phyloP scores from a whole-genome alignment of 2,329 filamentous ascomycete genomes.

The Diaporthe sp. region DNA sequence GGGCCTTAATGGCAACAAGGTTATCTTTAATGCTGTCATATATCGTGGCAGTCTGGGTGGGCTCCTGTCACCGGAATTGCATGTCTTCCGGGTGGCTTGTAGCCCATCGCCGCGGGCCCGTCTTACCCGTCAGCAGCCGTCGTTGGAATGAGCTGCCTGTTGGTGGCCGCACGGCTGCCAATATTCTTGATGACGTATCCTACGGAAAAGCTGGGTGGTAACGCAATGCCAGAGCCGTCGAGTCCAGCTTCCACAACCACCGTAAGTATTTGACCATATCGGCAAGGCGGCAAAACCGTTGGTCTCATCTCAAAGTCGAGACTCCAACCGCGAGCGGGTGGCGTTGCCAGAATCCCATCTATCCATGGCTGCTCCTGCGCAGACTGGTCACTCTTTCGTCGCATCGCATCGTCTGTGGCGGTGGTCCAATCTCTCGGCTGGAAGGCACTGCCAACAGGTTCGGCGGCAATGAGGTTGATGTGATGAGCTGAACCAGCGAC shows the following conservation, averaged over 20 bases:
- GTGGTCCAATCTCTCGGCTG: not conserved
- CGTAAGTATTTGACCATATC: not conserved
- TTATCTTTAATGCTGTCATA: constrained; percentile 24
- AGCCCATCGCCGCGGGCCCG: constrained; percentile 2
- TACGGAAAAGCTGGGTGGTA: not conserved
- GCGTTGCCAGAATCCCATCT: not conserved
- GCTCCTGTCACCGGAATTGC: constrained; percentile 27
- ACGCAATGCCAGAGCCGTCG: not conserved
- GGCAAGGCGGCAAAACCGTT: constrained; percentile 8
- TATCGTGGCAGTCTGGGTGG: constrained; percentile 21
- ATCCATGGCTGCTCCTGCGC: not conserved
- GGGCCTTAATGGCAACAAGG: constrained; percentile 31
- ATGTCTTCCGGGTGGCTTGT: constrained; percentile 22
- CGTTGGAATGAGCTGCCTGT: not conserved
- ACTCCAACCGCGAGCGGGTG: not conserved
- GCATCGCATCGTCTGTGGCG: constrained; percentile 19
- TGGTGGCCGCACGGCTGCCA: not conserved
- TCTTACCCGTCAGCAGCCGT: constrained; percentile 13
- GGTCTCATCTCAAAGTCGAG: not conserved
- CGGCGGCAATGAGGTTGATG: constrained; percentile 8
- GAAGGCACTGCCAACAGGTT: not conserved
- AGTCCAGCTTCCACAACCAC: not conserved
- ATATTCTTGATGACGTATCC: not conserved
- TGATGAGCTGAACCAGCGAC: constrained; percentile 43
- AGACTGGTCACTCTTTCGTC: constrained; percentile 15